Evolutionary conservation across 2,329 filamentous ascomycete genomes (phyloP).

Genomic region (Paraphoma sp.): DNA sequence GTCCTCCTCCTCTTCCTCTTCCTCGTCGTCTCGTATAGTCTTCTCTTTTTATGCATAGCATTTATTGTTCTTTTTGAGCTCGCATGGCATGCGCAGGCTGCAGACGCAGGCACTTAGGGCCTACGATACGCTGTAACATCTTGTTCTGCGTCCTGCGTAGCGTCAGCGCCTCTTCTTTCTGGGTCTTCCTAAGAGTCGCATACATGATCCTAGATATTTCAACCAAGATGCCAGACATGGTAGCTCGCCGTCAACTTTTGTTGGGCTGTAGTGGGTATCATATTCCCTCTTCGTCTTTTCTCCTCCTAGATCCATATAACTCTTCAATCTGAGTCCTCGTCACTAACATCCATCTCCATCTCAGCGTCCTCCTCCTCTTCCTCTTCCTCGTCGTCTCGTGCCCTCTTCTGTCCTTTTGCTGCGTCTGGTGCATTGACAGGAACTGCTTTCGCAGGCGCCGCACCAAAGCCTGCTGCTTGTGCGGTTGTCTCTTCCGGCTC

Average conservation of each 20-base stretch:
- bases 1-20: too few species aligned
- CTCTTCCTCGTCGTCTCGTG: slow-evolving; percentile 67
- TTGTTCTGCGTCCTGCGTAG: background rate
- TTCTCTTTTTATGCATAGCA: background rate
- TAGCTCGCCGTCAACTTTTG: background rate
- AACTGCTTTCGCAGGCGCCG: slow-evolving; percentile 36
- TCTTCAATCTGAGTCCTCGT: slow-evolving; percentile 67
- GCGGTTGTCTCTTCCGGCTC: slow-evolving; percentile 26
- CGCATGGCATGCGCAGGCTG: too few species aligned
- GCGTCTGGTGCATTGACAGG: slow-evolving; percentile 49
- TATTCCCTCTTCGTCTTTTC: slow-evolving; percentile 6
- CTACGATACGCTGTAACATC: background rate
- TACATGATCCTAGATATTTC: slow-evolving; percentile 1
- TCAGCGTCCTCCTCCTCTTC: slow-evolving; percentile 61
- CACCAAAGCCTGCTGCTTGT: slow-evolving; percentile 54
- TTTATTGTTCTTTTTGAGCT: background rate
- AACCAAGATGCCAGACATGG: background rate
- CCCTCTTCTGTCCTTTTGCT: slow-evolving; percentile 70
- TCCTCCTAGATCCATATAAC: background rate
- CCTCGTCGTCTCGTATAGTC: too few species aligned
- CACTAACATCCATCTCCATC: slow-evolving; percentile 72
- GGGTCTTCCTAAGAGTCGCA: background rate
- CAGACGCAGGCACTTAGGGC: too few species aligned
- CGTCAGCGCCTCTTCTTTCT: background rate
- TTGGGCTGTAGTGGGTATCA: slow-evolving; percentile 20